Evolutionary conservation across 2,329 filamentous ascomycete genomes (phyloP), one percentile per base, ranked within the genome.

Genomic region (Colletotrichum sp.): DNA sequence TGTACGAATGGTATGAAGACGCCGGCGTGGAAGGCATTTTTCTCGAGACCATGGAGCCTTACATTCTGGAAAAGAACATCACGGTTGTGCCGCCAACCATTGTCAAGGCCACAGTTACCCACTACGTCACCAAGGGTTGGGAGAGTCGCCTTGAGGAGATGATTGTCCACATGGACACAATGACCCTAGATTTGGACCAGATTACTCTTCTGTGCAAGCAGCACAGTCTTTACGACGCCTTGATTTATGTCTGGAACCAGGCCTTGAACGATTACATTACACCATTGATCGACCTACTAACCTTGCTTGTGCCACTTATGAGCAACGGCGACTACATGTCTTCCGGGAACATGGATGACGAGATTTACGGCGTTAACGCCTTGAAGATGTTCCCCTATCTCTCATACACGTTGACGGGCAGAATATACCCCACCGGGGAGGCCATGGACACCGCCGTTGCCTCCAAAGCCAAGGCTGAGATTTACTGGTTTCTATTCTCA

Each of bases 201-300:
- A 92, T 98, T 74, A 98, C 96, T 0, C 90, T 91, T 15, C 88
- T 99, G 28, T 99, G 97, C 89, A 98, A 97, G 83, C 94, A 96
- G 82, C 93, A 98, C 83, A 92, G 94, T 78, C 90, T 99, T 6
- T 99, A 98, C 82, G 98, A 99, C 84, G 98, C 97, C 3, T 91
- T 98, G 72, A 96, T 98, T 59, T 98, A 98, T 82, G 94, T 99
- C 71, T 99, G 97, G 97, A 98, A 98, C 76, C 94, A 95, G 83
- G 96, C 95, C 4, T 87, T 99, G 32, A 88, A 89, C 77, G 98
- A 99, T 84, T 98, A 98, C 80, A 93, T 98, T 77, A 98, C 96
- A 3, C 96, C 97, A 2, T 88, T 98, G 72, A 93, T 95, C 79
- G 96, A 98, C 77, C 90, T 99, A 3, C 87, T 98, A 65, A 87